phyloP scores from a whole-genome alignment of 495 filamentous ascomycete genomes.

The Xylaria scruposa region DNA sequence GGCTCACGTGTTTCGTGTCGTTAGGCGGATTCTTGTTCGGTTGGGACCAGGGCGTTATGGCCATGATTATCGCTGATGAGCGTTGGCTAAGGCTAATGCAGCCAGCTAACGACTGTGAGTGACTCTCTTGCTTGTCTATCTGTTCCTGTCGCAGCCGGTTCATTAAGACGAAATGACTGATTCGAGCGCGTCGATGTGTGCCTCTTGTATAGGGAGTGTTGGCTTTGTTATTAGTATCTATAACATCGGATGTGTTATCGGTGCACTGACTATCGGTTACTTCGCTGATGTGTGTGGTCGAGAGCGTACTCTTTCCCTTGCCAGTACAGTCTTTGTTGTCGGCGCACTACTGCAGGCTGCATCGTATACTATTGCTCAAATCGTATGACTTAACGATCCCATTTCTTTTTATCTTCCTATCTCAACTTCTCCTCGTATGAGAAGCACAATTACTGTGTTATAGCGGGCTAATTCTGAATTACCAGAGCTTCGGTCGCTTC shows the following conservation, averaged over 20 bases:
- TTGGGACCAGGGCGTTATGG: constrained; percentile 64
- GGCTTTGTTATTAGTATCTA: constrained; percentile 39
- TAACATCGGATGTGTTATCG: constrained; percentile 49
- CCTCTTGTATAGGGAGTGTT: constrained; percentile 28
- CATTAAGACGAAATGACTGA: neutral
- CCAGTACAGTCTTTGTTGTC: constrained; percentile 44
- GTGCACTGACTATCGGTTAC: constrained; percentile 46
- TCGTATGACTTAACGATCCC: constrained; percentile 24
- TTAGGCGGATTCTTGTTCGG: constrained; percentile 56
- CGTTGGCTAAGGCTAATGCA: constrained; percentile 50
- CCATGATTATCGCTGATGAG: constrained; percentile 58
- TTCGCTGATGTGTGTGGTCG: constrained; percentile 50
- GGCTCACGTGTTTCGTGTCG: constrained; percentile 37
- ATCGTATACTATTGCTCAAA: constrained; percentile 36
- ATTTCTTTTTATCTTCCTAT: neutral
- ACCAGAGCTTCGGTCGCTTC: constrained; percentile 33
- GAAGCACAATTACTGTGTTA: neutral
- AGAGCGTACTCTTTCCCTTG: constrained; percentile 45
- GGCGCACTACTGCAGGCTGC: constrained; percentile 39
- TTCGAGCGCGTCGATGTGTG: neutral
- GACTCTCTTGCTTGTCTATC: neutral
- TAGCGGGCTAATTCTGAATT: constrained; percentile 9
- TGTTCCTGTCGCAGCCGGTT: neutral
- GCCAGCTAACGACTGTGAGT: constrained; percentile 32
- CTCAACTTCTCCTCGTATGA: neutral